Percentiles rank a stretch among this genome's conserved stretches.
Evolutionary conservation across 2,329 filamentous ascomycete genomes (phyloP).

Genomic region (Aureobasidium sp.): DNA sequence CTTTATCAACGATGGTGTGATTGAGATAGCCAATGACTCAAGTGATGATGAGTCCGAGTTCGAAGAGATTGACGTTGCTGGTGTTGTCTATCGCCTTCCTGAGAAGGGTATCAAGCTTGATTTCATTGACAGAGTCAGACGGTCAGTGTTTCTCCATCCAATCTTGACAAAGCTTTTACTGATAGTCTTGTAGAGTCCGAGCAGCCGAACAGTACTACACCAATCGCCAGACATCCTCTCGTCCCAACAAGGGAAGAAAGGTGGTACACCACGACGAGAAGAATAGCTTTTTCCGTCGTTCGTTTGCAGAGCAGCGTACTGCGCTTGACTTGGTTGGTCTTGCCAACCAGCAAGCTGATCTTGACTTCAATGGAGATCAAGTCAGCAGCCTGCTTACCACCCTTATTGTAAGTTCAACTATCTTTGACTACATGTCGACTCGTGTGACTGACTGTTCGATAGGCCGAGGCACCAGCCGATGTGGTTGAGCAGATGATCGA

Average conservation of each 20-base stretch:
- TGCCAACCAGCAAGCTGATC: conserved; percentile 40
- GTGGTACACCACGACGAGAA: conserved; percentile 19
- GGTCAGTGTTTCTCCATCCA: conserved; percentile 22
- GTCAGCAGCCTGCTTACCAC: conserved; percentile 46
- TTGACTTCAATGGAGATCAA: conserved; percentile 38
- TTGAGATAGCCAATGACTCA: conserved; percentile 35
- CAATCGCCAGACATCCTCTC: background rate
- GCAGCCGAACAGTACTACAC: conserved; percentile 2
- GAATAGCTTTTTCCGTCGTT: conserved; percentile 32
- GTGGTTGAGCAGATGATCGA: conserved; percentile 32
- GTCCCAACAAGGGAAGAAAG: background rate
- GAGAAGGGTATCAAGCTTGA: conserved; percentile 40
- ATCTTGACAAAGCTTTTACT: conserved; percentile 18
- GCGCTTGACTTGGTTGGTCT: conserved; percentile 56
- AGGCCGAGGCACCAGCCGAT: conserved; percentile 35
- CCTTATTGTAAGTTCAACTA: conserved; percentile 49
- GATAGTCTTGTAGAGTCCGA: background rate
- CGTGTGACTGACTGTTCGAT: conserved; percentile 17
- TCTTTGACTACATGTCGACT: conserved; percentile 16
- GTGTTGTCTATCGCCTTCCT: conserved; percentile 35
- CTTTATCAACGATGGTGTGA: conserved; percentile 42
- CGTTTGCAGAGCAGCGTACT: conserved; percentile 56
- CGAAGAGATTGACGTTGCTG: conserved; percentile 32
- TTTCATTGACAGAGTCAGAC: conserved; percentile 56
- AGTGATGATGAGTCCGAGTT: conserved; percentile 37